These are phyloP conservation scores for Colletotrichum godetiae DNA, from an alignment of 2,329 filamentous ascomycete genomes.

Conservation along the genomic window DNA sequence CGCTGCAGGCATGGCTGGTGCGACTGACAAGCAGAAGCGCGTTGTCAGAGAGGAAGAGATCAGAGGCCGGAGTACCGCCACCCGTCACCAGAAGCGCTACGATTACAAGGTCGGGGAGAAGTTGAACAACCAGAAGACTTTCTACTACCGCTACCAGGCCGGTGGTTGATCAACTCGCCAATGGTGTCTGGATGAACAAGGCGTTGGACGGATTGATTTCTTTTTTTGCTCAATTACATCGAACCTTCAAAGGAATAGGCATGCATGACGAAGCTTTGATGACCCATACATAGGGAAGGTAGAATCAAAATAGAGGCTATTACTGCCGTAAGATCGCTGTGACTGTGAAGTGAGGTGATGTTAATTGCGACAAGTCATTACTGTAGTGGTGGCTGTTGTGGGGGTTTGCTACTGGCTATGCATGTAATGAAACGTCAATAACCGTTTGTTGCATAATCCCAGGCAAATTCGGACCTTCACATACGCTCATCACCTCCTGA, in stretches of 20 bases:
- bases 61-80: constrained; percentile 73
- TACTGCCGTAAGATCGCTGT: not conserved
- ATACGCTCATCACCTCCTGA: not conserved
- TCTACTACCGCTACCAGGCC: constrained; percentile 62
- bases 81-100: constrained; percentile 70
- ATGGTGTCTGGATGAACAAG: not conserved
- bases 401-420: not conserved
- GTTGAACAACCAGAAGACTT: constrained; percentile 78
- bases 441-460: not conserved
- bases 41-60: constrained; percentile 75
- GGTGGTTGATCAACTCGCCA: constrained; percentile 50
- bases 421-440: not conserved
- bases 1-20: constrained; percentile 82
- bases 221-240: constrained; percentile 1
- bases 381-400: not conserved
- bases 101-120: constrained; percentile 81
- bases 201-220: constrained; percentile 21
- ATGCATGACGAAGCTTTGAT: constrained; percentile 28
- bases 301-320: constrained; percentile 29
- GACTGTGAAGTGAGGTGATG: not conserved
- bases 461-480: not conserved
- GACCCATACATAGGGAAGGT: constrained; percentile 19
- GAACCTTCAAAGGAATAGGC: constrained; percentile 14
- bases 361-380: not conserved
- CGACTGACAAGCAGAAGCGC: constrained; percentile 79